phyloP scores from a whole-genome alignment of 2,329 filamentous ascomycete species.

The Chaetomium sp. region DNA sequence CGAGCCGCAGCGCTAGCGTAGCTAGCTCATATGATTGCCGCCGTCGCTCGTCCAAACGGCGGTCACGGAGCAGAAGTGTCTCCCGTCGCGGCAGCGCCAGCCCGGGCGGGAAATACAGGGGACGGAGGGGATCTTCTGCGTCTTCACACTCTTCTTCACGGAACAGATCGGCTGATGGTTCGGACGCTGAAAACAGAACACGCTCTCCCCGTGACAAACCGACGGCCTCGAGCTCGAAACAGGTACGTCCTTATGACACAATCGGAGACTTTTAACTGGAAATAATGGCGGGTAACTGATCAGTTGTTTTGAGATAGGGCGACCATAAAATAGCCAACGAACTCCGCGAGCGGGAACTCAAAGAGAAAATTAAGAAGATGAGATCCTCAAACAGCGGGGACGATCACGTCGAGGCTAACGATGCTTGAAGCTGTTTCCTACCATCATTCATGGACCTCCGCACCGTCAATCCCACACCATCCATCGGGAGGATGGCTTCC shows the following conservation, averaged over 20 bases:
- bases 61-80: conserved; percentile 15
- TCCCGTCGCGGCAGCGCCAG: conserved; percentile 25
- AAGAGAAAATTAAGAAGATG: conserved; percentile 50
- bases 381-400: conserved; percentile 41
- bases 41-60: conserved; percentile 14
- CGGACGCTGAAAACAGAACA: conserved; percentile 40
- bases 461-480: not conserved
- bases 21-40: conserved; percentile 14
- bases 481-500: no score
- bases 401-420: conserved; percentile 42
- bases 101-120: conserved; percentile 28
- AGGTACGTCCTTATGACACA: conserved; percentile 27
- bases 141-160: conserved; percentile 44
- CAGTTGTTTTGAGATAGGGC: not conserved
- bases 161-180: conserved; percentile 53
- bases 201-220: conserved; percentile 29
- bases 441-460: not conserved
- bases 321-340: conserved; percentile 32
- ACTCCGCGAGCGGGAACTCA: conserved; percentile 44
- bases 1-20: conserved; percentile 17
- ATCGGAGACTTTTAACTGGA: not conserved
- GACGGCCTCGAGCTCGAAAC: conserved; percentile 14
- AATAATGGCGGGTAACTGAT: not conserved
- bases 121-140: conserved; percentile 44
- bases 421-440: conserved; percentile 29